These are phyloP conservation scores for Colletotrichum zoysiae DNA, from an alignment of 2,329 filamentous ascomycete species.

Conservation along the genomic window DNA sequence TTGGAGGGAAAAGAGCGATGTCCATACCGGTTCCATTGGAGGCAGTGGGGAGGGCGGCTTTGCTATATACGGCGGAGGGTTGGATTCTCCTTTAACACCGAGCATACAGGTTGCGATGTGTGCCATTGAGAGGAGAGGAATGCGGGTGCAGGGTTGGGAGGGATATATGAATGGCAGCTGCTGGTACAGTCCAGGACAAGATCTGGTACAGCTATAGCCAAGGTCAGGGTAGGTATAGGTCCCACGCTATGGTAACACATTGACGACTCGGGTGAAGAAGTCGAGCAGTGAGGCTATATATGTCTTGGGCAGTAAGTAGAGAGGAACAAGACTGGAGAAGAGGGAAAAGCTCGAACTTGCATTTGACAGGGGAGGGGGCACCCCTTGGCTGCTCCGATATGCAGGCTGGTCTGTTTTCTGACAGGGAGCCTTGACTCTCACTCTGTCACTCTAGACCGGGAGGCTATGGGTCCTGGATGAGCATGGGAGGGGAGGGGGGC, in stretches of 20 bases:
- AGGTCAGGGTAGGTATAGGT: conserved; percentile 40
- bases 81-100: conserved; percentile 57
- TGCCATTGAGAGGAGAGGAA: conserved; percentile 61
- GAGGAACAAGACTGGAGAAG: conserved; percentile 32
- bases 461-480: conserved; percentile 41
- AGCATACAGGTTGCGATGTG: conserved; percentile 73
- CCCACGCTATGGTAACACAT: conserved; percentile 39
- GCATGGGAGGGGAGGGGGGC: conserved; percentile 23
- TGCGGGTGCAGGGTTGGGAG: conserved; percentile 36
- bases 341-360: conserved; percentile 39
- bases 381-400: conserved; percentile 34
- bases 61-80: conserved; percentile 62
- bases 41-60: conserved; percentile 61
- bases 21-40: conserved; percentile 60
- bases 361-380: conserved; percentile 27
- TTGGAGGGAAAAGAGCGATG: conserved; percentile 40
- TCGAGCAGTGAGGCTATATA: conserved; percentile 45
- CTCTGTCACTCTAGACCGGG: conserved; percentile 25
- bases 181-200: conserved; percentile 37
- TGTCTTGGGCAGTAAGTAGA: conserved; percentile 41
- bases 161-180: conserved; percentile 27
- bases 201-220: conserved; percentile 43
- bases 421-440: conserved; percentile 40
- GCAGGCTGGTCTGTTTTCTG: conserved; percentile 39
- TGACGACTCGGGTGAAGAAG: conserved; percentile 32